Base-by-base conservation (phyloP, 225 moss, liverwort and hornwort genomes). In the Sphagnum tenellum region DNA sequence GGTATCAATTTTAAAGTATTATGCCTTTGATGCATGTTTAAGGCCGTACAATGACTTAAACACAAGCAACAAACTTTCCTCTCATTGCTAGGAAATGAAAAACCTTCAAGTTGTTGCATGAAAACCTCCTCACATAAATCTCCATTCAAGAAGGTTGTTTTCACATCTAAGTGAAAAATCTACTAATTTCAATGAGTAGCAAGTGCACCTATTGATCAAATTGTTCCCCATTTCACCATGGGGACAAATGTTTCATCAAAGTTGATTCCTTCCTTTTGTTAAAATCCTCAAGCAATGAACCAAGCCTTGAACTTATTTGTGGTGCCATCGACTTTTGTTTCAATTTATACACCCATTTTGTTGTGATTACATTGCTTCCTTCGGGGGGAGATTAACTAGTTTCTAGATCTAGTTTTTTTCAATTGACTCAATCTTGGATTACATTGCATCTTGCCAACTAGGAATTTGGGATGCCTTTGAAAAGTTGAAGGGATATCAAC, bases 71-170 rank as follows among this genome's bases (percentile, higher is more conserved):
- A 72, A 0, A 59, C 50, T 11, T 59, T 7, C 0, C 49, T 9
- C 4, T 12, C 45, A 5, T 60, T 8, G 10, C 59, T 52, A 11
- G 8, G 3, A 5, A 0, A 3, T 12, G 5, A 10, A 60, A 49
- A 72, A 5, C 60, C 59, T 46, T 50, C 12, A 45, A 66, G 72
- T 52, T 66, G 60, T 2, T 1, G 7, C 66, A 72, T 59, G 45
- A 60, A 72, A 7, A 72, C 44, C 44, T 60, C 14, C 61, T 66
- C 66, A 2, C 51, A 0, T 6, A 72, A n/a, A n/a, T 48, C 48
- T 8, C 72, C 66, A 60, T 72, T 66, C 2, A 72, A 49, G 64
- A 72, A 72, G 2, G 59, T 47, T 1, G 72, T 72, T 52, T 63
- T 70, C 1, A 70, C 54, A 47, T 64, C 70, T 2, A 70, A 3